Base-by-base conservation (phyloP, 768 basidiomycete species). In the Sarcomyxa edulis region DNA sequence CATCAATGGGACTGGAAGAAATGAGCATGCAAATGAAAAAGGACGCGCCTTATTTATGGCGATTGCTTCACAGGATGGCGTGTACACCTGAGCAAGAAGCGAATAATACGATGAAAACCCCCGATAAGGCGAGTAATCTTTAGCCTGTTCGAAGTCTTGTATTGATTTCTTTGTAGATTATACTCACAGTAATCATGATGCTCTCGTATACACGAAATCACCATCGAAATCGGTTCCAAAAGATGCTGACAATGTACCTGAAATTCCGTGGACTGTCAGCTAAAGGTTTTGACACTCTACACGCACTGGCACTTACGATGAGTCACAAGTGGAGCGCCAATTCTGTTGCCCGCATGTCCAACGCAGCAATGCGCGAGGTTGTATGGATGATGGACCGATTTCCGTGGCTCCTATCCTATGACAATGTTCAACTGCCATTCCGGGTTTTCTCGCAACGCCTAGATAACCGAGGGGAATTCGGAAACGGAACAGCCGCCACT, bases 361-460 rank as follows among this genome's bases (percentile, higher is more conserved):
- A 44, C 2, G n/a, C 37, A 6, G 41, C 47, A 2, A 55, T 64
- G 53, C 34, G 33, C 1, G 46, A 52, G n/a, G 51, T 59, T n/a
- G 45, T 44, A 4, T 7, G 28, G 0, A 14, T 42, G 10, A 60
- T 65, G 9, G 34, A 58, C 3, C 10, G 10, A 0, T 54, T 41
- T 42, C 56, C 60, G 1, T 67, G 55, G 53, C n/a, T 55, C 8
- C 39, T 59, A 5, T 53, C 60, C 0, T 53, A 68, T 31, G 65
- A 69, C 47, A 71, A 71, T 37, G 27, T 66, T 9, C 57, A 62
- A 14, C 40, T 67, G 4, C 48, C 59, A 0, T 62, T 69, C 40
- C 48, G 48, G 10, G 53, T 60, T 5, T 68, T 60, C 41, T 58
- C 65, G 0, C 68, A 70, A 32, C 45, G 58, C 0, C 18, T 68